Conservation (phyloP, 495 filamentous ascomycete genomes). For the Aspergillus nanangensis region DNA sequence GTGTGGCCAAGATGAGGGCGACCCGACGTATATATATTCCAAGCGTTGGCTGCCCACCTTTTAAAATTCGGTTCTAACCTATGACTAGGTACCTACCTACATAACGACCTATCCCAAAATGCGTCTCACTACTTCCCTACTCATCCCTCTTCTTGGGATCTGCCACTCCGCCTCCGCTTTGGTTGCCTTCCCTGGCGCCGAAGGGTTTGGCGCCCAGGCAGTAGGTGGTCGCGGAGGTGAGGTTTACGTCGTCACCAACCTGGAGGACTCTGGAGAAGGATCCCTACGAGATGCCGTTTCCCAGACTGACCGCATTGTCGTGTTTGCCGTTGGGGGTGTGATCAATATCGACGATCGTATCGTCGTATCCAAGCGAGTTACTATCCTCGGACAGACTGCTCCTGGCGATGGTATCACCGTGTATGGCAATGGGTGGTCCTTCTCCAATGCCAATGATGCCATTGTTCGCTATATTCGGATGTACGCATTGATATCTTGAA, state of each 20-base stretch:
- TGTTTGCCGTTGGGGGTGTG: slow-evolving; percentile 13
- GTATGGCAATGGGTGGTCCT: slow-evolving; percentile 16
- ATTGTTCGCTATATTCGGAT: slow-evolving; percentile 15
- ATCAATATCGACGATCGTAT: slow-evolving; percentile 14
- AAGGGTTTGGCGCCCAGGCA: slow-evolving; percentile 14
- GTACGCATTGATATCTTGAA: too few species aligned
- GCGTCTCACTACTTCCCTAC: neutral
- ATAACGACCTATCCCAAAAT: neutral
- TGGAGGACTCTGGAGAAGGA: slow-evolving; percentile 12
- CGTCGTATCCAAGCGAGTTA: slow-evolving; percentile 16
- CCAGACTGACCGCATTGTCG: slow-evolving; percentile 11
- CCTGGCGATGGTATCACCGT: slow-evolving; percentile 15
- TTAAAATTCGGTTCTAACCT: too few species aligned
- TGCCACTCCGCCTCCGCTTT: slow-evolving; percentile 3
- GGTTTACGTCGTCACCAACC: slow-evolving; percentile 13
- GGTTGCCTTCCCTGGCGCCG: slow-evolving; percentile 15
- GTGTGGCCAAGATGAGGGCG: too few species aligned
- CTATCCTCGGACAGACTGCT: slow-evolving; percentile 14
- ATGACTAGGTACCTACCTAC: too few species aligned
- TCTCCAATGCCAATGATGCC: slow-evolving; percentile 14
- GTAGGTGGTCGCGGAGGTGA: slow-evolving; percentile 12
- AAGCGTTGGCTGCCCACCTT: too few species aligned
- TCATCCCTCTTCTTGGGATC: slow-evolving; percentile 1
- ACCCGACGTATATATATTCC: neutral
- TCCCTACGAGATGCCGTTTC: slow-evolving; percentile 15